Base-by-base conservation (phyloP, 1,139 yeast species). In the Pneumocystis carinii region DNA sequence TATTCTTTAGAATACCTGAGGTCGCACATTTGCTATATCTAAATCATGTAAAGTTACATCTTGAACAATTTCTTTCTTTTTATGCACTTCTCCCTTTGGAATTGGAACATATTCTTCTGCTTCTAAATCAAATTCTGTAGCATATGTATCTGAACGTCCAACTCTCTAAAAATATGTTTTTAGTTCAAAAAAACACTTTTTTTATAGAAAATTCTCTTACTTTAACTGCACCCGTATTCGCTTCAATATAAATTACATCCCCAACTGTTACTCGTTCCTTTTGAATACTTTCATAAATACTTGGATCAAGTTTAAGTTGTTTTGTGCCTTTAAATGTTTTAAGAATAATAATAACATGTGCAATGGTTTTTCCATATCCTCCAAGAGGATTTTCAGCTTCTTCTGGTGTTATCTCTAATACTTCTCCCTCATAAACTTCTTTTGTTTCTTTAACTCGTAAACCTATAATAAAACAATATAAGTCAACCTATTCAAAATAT, bases 381-480 rank as follows among this genome's bases (percentile, higher is more conserved):
- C 97, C 97, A 69, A 92, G 79, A 27, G 97, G 97, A 74, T 90
- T 90, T 73, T 92, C 97, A 17, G 95, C 87, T 76, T 92, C 97
- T 76, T 92, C 97, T 2, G 97, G 97, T 1, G 95, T 88, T 71
- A 92, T 78, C 74, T 92, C 98, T 39, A 94, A 89, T 59, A 92
- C 97, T 74, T 92, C 99, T 68, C 99, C 99, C 75, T 92, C 99
- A 71, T 92, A 94, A 15, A 94, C 97, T 73, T 92, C 99, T 75
- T 92, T 94, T 7, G 96, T 90, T 75, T 92, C 99, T 72, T 90
- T 90, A 71, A 92, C 90, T 76, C 98, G 82, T 67, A 92, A 79
- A 1, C 98, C 68, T 60, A 38, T 5, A 15, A 15, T n/a, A 32
- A 32, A 27, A 59, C 59, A 19, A 15, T 5, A 8, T n/a, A 24